phyloP scores from a whole-genome alignment of 148 eudicot species.

The Fagopyrum esculentum region DNA sequence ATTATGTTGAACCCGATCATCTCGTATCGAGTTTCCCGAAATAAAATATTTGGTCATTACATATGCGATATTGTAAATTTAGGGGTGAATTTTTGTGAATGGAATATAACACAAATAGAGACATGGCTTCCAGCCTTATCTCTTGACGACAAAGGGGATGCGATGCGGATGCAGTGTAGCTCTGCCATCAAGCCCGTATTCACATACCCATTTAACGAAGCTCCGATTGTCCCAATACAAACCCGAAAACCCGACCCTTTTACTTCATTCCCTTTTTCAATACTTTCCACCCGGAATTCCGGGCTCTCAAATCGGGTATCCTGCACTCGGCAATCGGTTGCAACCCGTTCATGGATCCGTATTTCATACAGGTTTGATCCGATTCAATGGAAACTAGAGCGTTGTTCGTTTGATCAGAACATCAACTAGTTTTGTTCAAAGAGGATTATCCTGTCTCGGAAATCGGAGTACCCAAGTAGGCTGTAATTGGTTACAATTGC shows the following conservation, averaged over 20 bases:
- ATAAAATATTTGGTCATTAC: too few species aligned
- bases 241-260: constrained; percentile 4
- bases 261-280: not conserved
- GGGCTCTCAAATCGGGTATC: constrained; percentile 2
- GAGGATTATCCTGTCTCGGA: not conserved
- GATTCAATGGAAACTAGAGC: not conserved
- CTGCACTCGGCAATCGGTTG: not conserved
- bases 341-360: not conserved
- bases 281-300: not conserved
- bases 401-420: not conserved
- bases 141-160: not conserved
- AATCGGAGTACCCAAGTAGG: not conserved
- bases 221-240: not conserved
- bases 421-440: not conserved
- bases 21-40: too few species aligned
- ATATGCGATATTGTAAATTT: too few species aligned
- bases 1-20: too few species aligned
- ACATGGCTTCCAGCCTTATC: not conserved
- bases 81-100: too few species aligned
- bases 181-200: not conserved
- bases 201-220: not conserved
- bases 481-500: not conserved
- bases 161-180: not conserved
- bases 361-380: constrained; percentile 9
- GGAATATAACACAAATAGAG: too few species aligned